A percentile compares a stretch with the other conserved stretches of the same genome.
Conservation (phyloP, 257 asterid species). For the Nicotiana otophora region DNA sequence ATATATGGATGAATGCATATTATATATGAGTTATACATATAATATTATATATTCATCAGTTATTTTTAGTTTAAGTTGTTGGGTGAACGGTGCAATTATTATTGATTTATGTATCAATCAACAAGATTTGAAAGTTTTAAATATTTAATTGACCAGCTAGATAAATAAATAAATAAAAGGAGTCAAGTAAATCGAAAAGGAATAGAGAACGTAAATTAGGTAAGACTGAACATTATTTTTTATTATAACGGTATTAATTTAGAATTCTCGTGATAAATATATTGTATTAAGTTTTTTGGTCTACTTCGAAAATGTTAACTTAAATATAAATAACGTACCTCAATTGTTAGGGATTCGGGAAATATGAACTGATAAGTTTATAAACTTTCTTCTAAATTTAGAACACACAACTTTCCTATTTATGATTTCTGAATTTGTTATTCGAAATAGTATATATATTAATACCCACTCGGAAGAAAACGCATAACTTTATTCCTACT, state of each 20-base stretch:
- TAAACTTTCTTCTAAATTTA: too few species aligned
- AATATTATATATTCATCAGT: too few species aligned
- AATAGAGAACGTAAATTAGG: not conserved
- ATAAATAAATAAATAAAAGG: not conserved
- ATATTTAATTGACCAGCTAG: not conserved
- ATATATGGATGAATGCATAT: too few species aligned
- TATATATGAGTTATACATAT: too few species aligned
- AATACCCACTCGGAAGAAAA: not conserved
- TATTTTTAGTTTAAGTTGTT: too few species aligned
- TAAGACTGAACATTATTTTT: not conserved
- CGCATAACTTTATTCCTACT: not conserved
- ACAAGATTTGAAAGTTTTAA: not conserved
- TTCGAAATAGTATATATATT: not conserved
- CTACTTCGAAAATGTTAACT: too few species aligned
- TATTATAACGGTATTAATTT: too few species aligned
- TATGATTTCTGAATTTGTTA: not conserved
- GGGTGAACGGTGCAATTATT: not conserved
- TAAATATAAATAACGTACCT: not conserved
- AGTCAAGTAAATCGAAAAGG: not conserved
- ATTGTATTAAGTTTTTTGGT: too few species aligned
- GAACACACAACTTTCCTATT: not conserved
- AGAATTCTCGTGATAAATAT: too few species aligned
- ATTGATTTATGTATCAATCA: not conserved
- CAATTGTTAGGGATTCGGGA: not conserved
- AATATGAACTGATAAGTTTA: too few species aligned